Evolutionary conservation across 345 rosid species (phyloP), one percentile per base, ranked within the genome.

Genomic region (Adansonia digitata): DNA sequence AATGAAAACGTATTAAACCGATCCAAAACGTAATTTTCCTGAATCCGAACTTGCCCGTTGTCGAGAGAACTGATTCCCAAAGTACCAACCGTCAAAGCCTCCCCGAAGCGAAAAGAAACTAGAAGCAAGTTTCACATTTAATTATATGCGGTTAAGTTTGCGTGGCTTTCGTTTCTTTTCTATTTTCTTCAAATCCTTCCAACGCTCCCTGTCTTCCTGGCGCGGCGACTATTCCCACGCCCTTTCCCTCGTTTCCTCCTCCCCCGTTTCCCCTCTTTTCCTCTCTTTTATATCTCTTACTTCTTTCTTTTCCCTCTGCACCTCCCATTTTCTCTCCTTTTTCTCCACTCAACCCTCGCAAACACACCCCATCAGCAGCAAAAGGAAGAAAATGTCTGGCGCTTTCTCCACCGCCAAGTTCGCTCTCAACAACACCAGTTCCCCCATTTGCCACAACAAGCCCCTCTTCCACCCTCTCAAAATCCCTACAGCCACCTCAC

Each of bases 201-300:
- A 55, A 24, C 60, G 29, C 29, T 56, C 62, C 29, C 61, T 12
- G 2, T 2, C 46, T 2, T 11, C 45, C 45, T 40, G 6, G 6
- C 45, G 10, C 45, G 1, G 31, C 77, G 70, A 62, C 65, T 37
- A 48, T 31, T 46, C 77, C 77, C 31, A 62, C 69, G 77, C 60
- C 70, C 31, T 37, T 43, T 59, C 26, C 70, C 61, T 62, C 45
- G 77, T 74, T 74, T 74, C 49, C 49, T 74, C 71, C 77, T 70
- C 70, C 77, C 62, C 57, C 62, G 17, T 24, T 56, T 26, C 60
- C 15, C 34, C 3, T 3, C 5, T 5, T 18, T 24, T 7, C 65
- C 59, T 14, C 51, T 26, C 29, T 5, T 29, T 27, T 69, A 69
- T 45, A n/a, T 51, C 42, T 17, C 39, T 17, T 27, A 0, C 37